Evolutionary conservation across 495 filamentous ascomycete species (phyloP).

Genomic region (Amphirosellinia nigrospora): DNA sequence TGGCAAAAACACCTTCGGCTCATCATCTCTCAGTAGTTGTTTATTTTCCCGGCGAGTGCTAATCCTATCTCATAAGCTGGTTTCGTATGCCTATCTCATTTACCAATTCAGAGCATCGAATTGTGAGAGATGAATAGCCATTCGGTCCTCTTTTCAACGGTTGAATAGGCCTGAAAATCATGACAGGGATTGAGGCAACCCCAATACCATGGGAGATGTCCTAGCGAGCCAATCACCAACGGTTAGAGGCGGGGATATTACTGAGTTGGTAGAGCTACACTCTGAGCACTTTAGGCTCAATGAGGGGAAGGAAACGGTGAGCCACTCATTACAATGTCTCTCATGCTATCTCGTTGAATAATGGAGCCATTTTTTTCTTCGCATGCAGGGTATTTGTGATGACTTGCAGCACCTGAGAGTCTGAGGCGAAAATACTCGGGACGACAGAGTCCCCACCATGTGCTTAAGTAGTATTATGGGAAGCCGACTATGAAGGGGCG

Average conservation of each 20-base stretch:
- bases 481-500: not conserved
- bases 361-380: not conserved
- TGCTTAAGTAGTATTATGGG: not conserved
- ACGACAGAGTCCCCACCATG: not conserved
- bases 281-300: constrained; percentile 41
- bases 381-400: constrained; percentile 12
- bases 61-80: not conserved
- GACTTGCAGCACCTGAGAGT: constrained; percentile 10
- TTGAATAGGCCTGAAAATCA: not conserved
- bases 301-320: constrained; percentile 31
- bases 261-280: constrained; percentile 15
- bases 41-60: not conserved
- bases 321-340: not conserved
- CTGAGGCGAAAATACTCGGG: not conserved
- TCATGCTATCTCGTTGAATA: not conserved
- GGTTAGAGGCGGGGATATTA: constrained; percentile 5
- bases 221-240: constrained; percentile 13
- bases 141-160: not conserved
- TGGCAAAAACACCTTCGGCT: not conserved
- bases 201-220: not conserved
- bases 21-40: not conserved
- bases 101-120: not conserved
- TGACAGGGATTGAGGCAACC: not conserved
- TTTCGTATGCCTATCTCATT: not conserved
- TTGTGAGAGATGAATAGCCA: not conserved